Conservation (phyloP, 164 flowering plant genomes). For the Piper betle region DNA sequence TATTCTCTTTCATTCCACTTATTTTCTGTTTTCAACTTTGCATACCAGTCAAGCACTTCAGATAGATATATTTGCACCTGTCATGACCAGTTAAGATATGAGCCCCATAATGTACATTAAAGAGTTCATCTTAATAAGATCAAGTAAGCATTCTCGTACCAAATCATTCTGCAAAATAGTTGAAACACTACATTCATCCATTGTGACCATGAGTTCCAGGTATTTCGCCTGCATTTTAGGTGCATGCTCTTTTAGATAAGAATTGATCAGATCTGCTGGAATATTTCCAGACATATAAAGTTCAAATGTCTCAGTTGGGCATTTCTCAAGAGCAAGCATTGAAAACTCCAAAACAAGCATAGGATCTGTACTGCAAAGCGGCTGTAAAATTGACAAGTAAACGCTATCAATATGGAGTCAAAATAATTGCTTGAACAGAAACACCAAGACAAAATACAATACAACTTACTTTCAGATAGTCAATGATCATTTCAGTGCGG, state of each 20-base stretch:
- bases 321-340: slow-evolving; percentile 85
- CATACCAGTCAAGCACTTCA: slow-evolving; percentile 86
- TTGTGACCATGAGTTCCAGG: slow-evolving; percentile 82
- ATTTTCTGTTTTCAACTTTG: slow-evolving; percentile 46
- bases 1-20: slow-evolving; percentile 82
- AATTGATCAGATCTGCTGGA: slow-evolving; percentile 89
- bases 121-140: neutral
- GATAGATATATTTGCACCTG: slow-evolving; percentile 98
- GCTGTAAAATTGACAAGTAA: slow-evolving; percentile 42
- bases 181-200: slow-evolving; percentile 80
- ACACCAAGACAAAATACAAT: neutral
- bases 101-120: neutral
- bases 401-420: neutral
- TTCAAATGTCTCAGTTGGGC: slow-evolving; percentile 90
- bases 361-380: slow-evolving; percentile 80
- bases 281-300: slow-evolving; percentile 86
- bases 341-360: slow-evolving; percentile 94
- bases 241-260: slow-evolving; percentile 91
- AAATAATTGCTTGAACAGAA: neutral
- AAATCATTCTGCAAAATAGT: slow-evolving; percentile 95
- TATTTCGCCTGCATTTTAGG: slow-evolving; percentile 89
- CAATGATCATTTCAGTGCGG: slow-evolving; percentile 75
- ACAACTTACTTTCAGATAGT: slow-evolving; percentile 73
- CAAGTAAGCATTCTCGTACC: slow-evolving; percentile 22
- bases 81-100: neutral